Conservation (phyloP, 139 green algal genomes). For the Asterochloris erici region DNA sequence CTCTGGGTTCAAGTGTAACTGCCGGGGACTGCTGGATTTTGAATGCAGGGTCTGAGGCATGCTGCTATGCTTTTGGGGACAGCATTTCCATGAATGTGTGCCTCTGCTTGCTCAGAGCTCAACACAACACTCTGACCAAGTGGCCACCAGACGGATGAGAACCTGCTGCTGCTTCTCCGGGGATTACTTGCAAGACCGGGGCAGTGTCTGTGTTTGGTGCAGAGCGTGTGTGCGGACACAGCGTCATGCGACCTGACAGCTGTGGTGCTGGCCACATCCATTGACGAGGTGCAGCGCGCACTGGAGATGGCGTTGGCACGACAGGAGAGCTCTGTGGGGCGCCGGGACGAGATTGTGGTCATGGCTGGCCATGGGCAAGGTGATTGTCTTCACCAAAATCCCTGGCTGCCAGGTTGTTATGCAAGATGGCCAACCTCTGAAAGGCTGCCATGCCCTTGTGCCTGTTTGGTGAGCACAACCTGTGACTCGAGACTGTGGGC, state of each 20-base stretch:
- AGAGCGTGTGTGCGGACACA: constrained; percentile 77
- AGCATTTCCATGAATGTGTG: too few relatives aligned
- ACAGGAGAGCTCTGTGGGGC: constrained; percentile 2
- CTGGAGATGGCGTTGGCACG: constrained; percentile 30
- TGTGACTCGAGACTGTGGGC: too few relatives aligned
- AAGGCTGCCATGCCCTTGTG: too few relatives aligned
- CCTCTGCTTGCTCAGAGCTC: too few relatives aligned
- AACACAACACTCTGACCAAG: too few relatives aligned
- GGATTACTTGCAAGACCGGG: background rate
- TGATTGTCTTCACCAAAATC: background rate
- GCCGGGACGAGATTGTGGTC: background rate
- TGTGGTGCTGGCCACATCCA: constrained; percentile 45
- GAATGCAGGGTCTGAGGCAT: too few relatives aligned
- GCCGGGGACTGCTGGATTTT: too few relatives aligned
- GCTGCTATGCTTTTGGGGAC: too few relatives aligned
- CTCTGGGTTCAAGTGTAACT: too few relatives aligned
- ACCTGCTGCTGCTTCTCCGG: background rate
- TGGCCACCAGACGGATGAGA: background rate
- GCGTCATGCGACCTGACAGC: constrained; percentile 83
- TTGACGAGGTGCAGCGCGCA: constrained; percentile 54
- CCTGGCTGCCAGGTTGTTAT: too few relatives aligned
- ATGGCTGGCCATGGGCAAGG: background rate
- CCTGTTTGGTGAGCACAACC: too few relatives aligned
- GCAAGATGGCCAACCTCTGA: too few relatives aligned
- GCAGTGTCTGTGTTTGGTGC: background rate